Evolutionary conservation across 352 stramenopile genomes (phyloP).

Genomic region (Globisporangium paroecandrum): DNA sequence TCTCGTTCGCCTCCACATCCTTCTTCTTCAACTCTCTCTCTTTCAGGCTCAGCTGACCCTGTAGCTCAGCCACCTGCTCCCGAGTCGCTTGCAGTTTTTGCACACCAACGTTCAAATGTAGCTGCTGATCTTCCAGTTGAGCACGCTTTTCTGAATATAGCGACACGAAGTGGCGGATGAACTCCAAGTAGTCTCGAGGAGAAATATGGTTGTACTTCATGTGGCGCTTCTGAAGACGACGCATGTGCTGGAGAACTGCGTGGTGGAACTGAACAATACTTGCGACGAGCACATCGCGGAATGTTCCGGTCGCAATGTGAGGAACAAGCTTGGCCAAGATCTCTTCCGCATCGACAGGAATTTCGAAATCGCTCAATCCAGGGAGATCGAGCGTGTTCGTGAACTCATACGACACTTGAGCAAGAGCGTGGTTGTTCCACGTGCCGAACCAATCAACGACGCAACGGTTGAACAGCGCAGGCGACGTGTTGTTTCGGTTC

Average conservation of each 20-base stretch:
- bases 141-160: slow-evolving; percentile 91
- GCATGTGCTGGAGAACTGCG: slow-evolving; percentile 81
- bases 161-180: slow-evolving; percentile 88
- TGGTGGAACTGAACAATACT: slow-evolving; percentile 89
- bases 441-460: slow-evolving; percentile 99
- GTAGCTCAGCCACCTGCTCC: slow-evolving; percentile 93
- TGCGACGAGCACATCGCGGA: slow-evolving; percentile 76
- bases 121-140: slow-evolving; percentile 94
- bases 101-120: slow-evolving; percentile 98
- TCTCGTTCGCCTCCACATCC: slow-evolving; percentile 96
- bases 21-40: slow-evolving; percentile 95
- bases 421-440: slow-evolving; percentile 97
- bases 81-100: slow-evolving; percentile 98
- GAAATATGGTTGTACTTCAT: slow-evolving; percentile 90
- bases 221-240: slow-evolving; percentile 80
- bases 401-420: slow-evolving; percentile 98
- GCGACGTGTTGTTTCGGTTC: slow-evolving; percentile 97
- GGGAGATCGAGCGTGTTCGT: slow-evolving; percentile 95
- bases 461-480: slow-evolving; percentile 99
- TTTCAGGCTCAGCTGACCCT: slow-evolving; percentile 92
- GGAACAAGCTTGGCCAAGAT: slow-evolving; percentile 58
- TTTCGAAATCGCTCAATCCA: slow-evolving; percentile 63
- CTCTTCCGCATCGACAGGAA: slow-evolving; percentile 43
- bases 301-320: slow-evolving; percentile 64
- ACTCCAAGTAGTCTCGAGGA: slow-evolving; percentile 91